These are phyloP conservation scores for Spiraea crenata DNA, from an alignment of 331 rosid species.

Conservation along the genomic window DNA sequence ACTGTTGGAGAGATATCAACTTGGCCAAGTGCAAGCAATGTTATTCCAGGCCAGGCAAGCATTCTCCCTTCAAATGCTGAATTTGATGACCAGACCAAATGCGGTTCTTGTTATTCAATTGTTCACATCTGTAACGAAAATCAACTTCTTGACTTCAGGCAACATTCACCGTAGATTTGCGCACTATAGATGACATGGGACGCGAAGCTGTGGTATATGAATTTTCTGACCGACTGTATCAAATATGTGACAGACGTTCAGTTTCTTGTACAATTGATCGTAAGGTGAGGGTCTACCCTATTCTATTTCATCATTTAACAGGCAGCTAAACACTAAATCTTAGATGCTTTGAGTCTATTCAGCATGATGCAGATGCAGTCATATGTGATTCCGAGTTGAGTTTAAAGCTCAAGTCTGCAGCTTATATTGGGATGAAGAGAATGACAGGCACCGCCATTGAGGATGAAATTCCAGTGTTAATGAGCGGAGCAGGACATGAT, in stretches of 20 bases:
- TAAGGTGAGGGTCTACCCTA: constrained; percentile 47
- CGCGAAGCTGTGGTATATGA: constrained; percentile 84
- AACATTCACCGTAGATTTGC: constrained; percentile 75
- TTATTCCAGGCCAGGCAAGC: constrained; percentile 98
- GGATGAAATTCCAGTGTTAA: constrained; percentile 65
- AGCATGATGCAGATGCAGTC: constrained; percentile 96
- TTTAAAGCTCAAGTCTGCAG: constrained; percentile 68
- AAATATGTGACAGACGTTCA: constrained; percentile 77
- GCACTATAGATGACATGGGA: constrained; percentile 81
- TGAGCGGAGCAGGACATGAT: constrained; percentile 99
- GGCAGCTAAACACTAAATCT: not conserved
- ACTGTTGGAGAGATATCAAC: constrained; percentile 98
- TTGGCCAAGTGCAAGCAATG: constrained; percentile 99
- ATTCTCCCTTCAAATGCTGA: constrained; percentile 24
- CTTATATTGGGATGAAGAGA: constrained; percentile 60
- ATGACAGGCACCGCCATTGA: constrained; percentile 72
- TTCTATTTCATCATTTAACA: constrained; percentile 13
- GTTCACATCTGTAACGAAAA: constrained; percentile 5
- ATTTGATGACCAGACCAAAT: constrained; percentile 20
- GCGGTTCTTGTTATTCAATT: constrained; percentile 6
- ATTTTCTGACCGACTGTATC: constrained; percentile 60
- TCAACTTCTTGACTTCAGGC: constrained; percentile 50
- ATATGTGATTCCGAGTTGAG: constrained; percentile 73
- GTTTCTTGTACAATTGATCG: constrained; percentile 80
- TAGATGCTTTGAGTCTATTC: constrained; percentile 22